phyloP scores from a whole-genome alignment of 129 eudicot species.

The Chrysanthemum seticuspe region DNA sequence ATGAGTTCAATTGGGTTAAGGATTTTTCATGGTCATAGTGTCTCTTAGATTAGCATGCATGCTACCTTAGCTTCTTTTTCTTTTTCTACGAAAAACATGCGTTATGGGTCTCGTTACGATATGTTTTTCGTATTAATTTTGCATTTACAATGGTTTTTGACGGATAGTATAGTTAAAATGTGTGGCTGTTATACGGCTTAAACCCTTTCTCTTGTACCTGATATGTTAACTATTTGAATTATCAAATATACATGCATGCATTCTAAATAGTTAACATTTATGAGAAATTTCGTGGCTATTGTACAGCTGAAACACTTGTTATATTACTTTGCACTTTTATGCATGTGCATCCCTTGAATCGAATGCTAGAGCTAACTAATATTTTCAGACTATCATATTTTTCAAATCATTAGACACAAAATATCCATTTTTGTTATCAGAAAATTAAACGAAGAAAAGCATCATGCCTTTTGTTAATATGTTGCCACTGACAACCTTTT shows the following conservation, averaged over 20 bases:
- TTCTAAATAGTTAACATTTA: too few species aligned
- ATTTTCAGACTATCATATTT: not conserved
- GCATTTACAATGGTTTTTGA: not conserved
- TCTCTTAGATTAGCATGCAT: not conserved
- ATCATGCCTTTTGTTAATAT: not conserved
- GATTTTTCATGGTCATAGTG: slow-evolving; percentile 43
- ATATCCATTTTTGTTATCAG: not conserved
- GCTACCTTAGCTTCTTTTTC: not conserved
- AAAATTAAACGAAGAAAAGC: not conserved
- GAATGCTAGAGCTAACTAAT: slow-evolving; percentile 5
- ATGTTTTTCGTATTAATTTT: not conserved
- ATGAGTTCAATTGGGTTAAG: slow-evolving; percentile 41
- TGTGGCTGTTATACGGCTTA: not conserved
- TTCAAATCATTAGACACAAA: not conserved
- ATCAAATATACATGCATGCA: too few species aligned
- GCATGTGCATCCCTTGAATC: not conserved
- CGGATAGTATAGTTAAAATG: not conserved
- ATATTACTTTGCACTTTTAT: not conserved
- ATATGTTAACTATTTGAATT: too few species aligned
- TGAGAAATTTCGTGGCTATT: too few species aligned
- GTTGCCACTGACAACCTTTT: too few species aligned
- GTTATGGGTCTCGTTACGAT: slow-evolving; percentile 7
- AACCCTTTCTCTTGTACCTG: too few species aligned
- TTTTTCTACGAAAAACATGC: not conserved
- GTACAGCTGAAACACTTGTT: not conserved